These are phyloP conservation scores for Sungouiella blattae DNA, from an alignment of 805 yeast species.

Conservation along the genomic window DNA sequence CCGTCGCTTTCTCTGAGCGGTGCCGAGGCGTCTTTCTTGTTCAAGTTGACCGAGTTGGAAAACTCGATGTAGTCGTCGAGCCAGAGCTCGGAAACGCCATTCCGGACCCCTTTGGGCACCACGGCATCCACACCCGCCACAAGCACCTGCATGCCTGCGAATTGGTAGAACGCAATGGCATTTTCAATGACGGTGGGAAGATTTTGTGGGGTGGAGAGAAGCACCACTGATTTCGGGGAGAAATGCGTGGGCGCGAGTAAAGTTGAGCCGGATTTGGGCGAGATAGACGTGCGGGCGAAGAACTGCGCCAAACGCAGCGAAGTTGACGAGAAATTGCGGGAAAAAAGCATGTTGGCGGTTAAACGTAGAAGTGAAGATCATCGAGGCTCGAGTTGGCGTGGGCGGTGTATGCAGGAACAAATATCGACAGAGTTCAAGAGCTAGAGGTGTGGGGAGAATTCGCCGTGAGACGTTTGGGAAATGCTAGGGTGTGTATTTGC, in stretches of 20 bases:
- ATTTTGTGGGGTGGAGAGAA: conserved; percentile 35
- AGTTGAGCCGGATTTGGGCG: conserved; percentile 5
- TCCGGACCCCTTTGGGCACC: conserved; percentile 27
- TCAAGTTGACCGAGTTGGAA: conserved; percentile 15
- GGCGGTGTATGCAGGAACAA: too few species aligned
- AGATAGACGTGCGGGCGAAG: conserved; percentile 13
- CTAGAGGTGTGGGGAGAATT: too few species aligned
- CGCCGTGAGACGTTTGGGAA: too few species aligned
- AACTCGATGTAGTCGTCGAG: conserved; percentile 22
- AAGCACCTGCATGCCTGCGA: conserved; percentile 28
- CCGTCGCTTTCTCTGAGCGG: conserved; percentile 33
- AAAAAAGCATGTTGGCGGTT: conserved; percentile 2
- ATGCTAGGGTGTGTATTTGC: too few species aligned
- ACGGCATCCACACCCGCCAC: conserved; percentile 42
- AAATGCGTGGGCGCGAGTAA: conserved; percentile 9
- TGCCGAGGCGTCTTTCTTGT: conserved; percentile 21
- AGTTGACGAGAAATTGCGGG: conserved; percentile 9
- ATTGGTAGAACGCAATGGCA: conserved; percentile 24
- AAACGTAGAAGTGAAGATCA: too few species aligned
- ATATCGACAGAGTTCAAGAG: too few species aligned
- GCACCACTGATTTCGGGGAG: conserved; percentile 26
- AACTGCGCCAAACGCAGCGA: conserved; percentile 6
- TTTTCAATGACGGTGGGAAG: conserved; percentile 28
- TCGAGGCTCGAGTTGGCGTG: too few species aligned
- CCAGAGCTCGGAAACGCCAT: conserved; percentile 42